Base-by-base conservation (phyloP, 2,329 filamentous ascomycete genomes). In the Penicillium occitanis region DNA sequence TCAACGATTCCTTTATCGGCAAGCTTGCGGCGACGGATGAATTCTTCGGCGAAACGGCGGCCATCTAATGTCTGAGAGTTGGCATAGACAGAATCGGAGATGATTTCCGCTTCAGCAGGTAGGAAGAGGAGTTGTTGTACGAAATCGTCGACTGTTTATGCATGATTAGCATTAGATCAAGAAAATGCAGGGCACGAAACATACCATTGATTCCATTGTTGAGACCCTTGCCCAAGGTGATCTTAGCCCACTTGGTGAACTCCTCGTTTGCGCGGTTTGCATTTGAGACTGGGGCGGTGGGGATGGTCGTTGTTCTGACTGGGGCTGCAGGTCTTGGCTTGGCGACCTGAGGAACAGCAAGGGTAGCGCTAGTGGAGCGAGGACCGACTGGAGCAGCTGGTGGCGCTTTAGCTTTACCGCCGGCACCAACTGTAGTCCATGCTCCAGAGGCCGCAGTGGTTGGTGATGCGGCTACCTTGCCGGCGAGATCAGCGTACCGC, bases 351-450 rank as follows among this genome's bases (percentile, higher is more conserved):
- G 80, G 76, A 40, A 81, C 70, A 1, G 76, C 72, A 28, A 76
- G 74, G 2, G 79, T 74, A 63, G 78, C 80, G 44, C 82, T 85
- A 44, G 80, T 76, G n/a, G 84, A 79, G 48, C 85, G 80, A 30
- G 77, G 77, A 4, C 79, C 74, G 10, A 83, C 75, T 3, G 81
- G 77, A 28, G 82, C 76, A 62, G 82, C 78, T 22, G 75, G 74
- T 5, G 91, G 90, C 33, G 87, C 82, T 82, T 97, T 98, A 60
- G 91, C 87, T 82, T 97, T 99, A 14, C 95, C 95, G 70, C 93
- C 90, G 40, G 94, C 93, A 58, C 95, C 95, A 48, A 99, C 94
- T 0, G 93, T 98, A 11, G 93, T 94, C 95, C 95, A 99, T 1
- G 93, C 92, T 65, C 83, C 81, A 6, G 79, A 78, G 14, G 78